These are phyloP conservation scores for Rubroboletus pulcherrimus DNA, from an alignment of 768 basidiomycete genomes.

Conservation along the genomic window DNA sequence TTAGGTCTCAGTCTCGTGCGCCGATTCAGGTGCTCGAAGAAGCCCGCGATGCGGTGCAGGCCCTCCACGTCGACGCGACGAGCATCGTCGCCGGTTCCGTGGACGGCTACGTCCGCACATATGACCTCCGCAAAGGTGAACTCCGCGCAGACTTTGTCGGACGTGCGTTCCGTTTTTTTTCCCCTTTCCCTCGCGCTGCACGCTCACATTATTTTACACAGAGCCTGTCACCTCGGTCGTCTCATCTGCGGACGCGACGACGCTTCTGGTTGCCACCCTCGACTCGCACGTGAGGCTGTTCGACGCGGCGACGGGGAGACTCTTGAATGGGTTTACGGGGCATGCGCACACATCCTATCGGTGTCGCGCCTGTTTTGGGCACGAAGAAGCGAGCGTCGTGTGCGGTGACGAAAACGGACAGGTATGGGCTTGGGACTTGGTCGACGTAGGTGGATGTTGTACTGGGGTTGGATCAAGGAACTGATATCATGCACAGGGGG, in stretches of 20 bases:
- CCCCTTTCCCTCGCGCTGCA: not conserved
- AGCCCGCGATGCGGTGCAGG: slow-evolving; percentile 82
- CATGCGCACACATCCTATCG: slow-evolving; percentile 75
- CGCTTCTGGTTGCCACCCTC: slow-evolving; percentile 76
- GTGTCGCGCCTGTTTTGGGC: slow-evolving; percentile 76
- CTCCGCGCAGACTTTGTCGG: slow-evolving; percentile 88
- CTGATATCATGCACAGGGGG: slow-evolving; percentile 49
- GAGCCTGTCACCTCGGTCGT: slow-evolving; percentile 85
- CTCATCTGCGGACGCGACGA: slow-evolving; percentile 74
- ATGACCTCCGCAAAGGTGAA: slow-evolving; percentile 93
- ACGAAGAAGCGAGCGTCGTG: slow-evolving; percentile 76
- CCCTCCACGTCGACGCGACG: slow-evolving; percentile 62
- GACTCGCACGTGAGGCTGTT: slow-evolving; percentile 85
- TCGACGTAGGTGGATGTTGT: slow-evolving; percentile 58
- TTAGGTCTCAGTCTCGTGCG: slow-evolving; percentile 69
- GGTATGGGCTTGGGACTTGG: slow-evolving; percentile 91
- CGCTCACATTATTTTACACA: slow-evolving; percentile 27
- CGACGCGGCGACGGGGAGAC: slow-evolving; percentile 75
- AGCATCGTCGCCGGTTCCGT: slow-evolving; percentile 80
- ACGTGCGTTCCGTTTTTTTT: slow-evolving; percentile 48
- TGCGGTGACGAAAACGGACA: slow-evolving; percentile 88
- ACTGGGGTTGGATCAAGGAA: not conserved
- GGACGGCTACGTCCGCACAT: slow-evolving; percentile 88
- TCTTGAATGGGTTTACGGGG: slow-evolving; percentile 82
- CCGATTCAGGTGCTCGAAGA: slow-evolving; percentile 91